These are phyloP conservation scores for Syncephalastrum racemosum DNA, from an alignment of 371 early-diverging fungal genomes.

Conservation along the genomic window DNA sequence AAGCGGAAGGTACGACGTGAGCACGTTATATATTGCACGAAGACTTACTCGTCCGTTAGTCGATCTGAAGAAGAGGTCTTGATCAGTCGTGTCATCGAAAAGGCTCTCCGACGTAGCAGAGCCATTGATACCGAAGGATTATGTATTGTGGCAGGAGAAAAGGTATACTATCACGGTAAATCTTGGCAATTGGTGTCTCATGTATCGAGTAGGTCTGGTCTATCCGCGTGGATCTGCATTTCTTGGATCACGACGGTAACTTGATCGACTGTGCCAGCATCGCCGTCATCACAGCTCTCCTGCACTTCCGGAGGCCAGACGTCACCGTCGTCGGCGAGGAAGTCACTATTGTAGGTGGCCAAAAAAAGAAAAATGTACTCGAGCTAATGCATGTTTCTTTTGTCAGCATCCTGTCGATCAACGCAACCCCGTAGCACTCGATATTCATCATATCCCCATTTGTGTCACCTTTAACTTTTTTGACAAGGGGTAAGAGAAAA, in stretches of 20 bases:
- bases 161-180: slow-evolving; percentile 40
- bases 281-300: slow-evolving; percentile 86
- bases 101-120: slow-evolving; percentile 77
- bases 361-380: not conserved
- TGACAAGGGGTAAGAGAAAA: slow-evolving; percentile 74
- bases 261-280: slow-evolving; percentile 88
- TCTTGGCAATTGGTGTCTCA: not conserved
- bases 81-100: slow-evolving; percentile 85
- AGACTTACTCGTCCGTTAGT: slow-evolving; percentile 25
- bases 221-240: slow-evolving; percentile 87
- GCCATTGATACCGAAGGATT: slow-evolving; percentile 95
- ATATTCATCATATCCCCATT: slow-evolving; percentile 93
- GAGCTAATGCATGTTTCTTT: not conserved
- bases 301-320: slow-evolving; percentile 92
- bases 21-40: slow-evolving; percentile 11
- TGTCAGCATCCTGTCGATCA: slow-evolving; percentile 83
- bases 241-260: slow-evolving; percentile 94
- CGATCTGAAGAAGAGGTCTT: slow-evolving; percentile 81
- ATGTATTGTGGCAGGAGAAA: slow-evolving; percentile 95
- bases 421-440: slow-evolving; percentile 89
- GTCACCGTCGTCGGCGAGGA: slow-evolving; percentile 89
- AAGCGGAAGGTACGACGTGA: slow-evolving; percentile 47
- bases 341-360: slow-evolving; percentile 77
- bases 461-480: slow-evolving; percentile 91
- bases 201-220: slow-evolving; percentile 76